A percentile compares a stretch with the other conserved stretches of the same genome.
Evolutionary conservation across 345 rosid genomes (phyloP).

Genomic region (Salix udensis): DNA sequence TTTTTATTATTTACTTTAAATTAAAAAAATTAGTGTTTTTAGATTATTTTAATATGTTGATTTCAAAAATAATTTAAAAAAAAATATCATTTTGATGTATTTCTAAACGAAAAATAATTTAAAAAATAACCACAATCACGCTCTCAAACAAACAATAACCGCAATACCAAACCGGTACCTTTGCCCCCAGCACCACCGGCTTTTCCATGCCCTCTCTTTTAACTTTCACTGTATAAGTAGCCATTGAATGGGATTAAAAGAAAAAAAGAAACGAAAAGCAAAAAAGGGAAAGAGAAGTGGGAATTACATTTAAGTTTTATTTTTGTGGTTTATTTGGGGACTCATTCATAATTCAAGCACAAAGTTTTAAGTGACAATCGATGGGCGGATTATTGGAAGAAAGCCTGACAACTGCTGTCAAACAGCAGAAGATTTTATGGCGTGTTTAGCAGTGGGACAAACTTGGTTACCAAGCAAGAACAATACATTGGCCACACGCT

Average conservation of each 20-base stretch:
- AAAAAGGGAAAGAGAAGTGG: background rate
- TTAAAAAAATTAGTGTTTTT: no score
- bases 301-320: no score
- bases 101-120: no score
- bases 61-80: no score
- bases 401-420: background rate
- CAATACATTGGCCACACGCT: background rate
- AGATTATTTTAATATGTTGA: no score
- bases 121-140: no score
- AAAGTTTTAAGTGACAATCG: background rate
- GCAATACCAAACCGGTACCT: no score
- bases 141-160: no score
- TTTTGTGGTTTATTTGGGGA: background rate
- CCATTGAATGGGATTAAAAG: background rate
- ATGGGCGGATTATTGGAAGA: background rate
- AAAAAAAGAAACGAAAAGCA: background rate
- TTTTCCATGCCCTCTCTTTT: background rate
- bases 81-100: no score
- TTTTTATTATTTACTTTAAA: no score
- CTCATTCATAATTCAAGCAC: background rate
- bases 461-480: slow-evolving; percentile 16
- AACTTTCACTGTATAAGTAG: background rate
- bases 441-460: background rate
- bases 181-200: background rate
- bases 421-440: background rate